Conservation (phyloP, 345 rosid species). For the Lepidium sativum region DNA sequence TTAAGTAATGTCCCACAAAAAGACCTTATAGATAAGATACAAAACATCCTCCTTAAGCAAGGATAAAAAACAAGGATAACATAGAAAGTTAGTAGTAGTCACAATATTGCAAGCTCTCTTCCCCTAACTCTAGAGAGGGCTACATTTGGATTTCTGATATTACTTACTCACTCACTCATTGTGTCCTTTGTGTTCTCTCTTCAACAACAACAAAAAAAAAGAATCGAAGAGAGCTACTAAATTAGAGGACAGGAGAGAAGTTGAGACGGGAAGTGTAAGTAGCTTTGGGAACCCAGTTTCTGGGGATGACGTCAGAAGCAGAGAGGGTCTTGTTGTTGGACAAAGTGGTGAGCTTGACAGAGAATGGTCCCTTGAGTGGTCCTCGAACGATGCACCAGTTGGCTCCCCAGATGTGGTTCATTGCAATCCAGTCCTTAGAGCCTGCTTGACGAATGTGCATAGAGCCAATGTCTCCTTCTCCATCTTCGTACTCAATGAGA, state of each 20-base stretch:
- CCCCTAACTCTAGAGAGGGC: slow-evolving; percentile 46
- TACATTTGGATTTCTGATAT: neutral
- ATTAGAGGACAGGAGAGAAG: slow-evolving; percentile 38
- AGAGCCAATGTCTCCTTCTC: slow-evolving; percentile 93
- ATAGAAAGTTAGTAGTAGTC: slow-evolving; percentile 14
- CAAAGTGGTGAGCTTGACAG: slow-evolving; percentile 74
- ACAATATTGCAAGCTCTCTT: slow-evolving; percentile 31
- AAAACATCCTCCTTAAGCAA: neutral
- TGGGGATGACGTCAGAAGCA: slow-evolving; percentile 75
- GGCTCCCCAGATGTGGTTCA: slow-evolving; percentile 99
- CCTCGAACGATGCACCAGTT: slow-evolving; percentile 68
- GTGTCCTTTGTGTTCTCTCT: slow-evolving; percentile 7
- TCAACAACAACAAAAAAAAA: neutral
- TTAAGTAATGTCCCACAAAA: slow-evolving; percentile 10
- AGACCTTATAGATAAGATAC: neutral
- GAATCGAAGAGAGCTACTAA: neutral
- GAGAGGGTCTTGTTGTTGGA: slow-evolving; percentile 62
- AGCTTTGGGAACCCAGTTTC: slow-evolving; percentile 80
- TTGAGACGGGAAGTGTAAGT: slow-evolving; percentile 92
- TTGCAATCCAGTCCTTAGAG: slow-evolving; percentile 64
- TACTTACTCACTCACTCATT: neutral
- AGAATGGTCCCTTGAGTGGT: slow-evolving; percentile 85
- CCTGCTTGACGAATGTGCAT: slow-evolving; percentile 77
- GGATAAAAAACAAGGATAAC: neutral
- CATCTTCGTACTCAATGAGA: slow-evolving; percentile 89